Percentiles rank a stretch among this genome's conserved stretches.
phyloP scores from a whole-genome alignment of 2,329 filamentous ascomycete species.

The Cyphellophora attinorum region DNA sequence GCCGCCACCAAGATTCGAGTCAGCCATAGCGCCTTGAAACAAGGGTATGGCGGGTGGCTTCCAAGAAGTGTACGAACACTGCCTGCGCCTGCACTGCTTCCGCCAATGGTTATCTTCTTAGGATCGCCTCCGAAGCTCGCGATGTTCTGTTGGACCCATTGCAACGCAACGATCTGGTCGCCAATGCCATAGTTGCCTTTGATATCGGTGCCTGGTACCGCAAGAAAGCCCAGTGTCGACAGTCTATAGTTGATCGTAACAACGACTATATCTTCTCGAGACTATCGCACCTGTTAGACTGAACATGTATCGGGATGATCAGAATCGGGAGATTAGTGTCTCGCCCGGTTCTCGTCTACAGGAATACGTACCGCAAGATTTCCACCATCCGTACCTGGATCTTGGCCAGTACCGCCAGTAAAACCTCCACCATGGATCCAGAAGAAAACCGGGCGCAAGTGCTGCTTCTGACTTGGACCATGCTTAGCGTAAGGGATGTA shows the following conservation, averaged over 20 bases:
- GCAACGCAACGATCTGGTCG: slow-evolving; percentile 41
- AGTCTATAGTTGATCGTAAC: slow-evolving; percentile 54
- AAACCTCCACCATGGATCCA: slow-evolving; percentile 51
- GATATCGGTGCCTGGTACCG: slow-evolving; percentile 44
- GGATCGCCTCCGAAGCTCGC: slow-evolving; percentile 39
- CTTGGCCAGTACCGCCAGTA: slow-evolving; percentile 34
- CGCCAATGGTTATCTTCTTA: slow-evolving; percentile 35
- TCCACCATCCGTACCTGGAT: slow-evolving; percentile 38
- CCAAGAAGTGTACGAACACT: slow-evolving; percentile 47
- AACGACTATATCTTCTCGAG: slow-evolving; percentile 49
- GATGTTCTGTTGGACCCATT: slow-evolving; percentile 39
- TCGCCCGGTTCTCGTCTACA: no score
- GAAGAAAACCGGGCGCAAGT: slow-evolving; percentile 39
- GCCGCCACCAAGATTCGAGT: slow-evolving; percentile 48
- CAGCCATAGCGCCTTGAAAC: slow-evolving; percentile 17
- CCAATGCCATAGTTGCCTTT: slow-evolving; percentile 46
- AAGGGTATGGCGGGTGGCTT: slow-evolving; percentile 11
- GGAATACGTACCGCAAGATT: no score
- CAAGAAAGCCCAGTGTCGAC: slow-evolving; percentile 49
- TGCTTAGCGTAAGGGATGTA: slow-evolving; percentile 32
- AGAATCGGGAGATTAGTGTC: no score
- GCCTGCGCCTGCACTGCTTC: slow-evolving; percentile 44
- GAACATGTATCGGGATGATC: no score
- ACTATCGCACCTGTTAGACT: no score
- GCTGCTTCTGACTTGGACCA: slow-evolving; percentile 23